Conservation (phyloP, 202 grass and related monocot genomes). For the Musa balbisiana region DNA sequence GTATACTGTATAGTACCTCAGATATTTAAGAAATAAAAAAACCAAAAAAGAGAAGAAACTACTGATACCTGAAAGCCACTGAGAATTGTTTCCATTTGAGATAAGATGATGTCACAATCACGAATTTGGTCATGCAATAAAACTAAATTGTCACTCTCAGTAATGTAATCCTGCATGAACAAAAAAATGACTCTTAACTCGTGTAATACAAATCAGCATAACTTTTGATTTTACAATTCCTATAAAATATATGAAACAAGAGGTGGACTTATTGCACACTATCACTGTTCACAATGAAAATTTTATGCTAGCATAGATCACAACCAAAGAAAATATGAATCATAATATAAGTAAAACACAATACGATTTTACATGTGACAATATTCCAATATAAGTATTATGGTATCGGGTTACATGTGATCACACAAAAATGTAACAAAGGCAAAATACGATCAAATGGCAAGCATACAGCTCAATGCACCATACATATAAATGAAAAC, state of each 20-base stretch:
- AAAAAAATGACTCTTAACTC: not conserved
- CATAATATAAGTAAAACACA: too few relatives aligned
- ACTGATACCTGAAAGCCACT: slow-evolving; percentile 83
- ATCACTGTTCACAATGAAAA: too few relatives aligned
- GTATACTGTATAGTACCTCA: not conserved
- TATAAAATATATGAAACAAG: slow-evolving; percentile 25
- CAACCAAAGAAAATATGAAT: too few relatives aligned
- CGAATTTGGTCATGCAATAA: slow-evolving; percentile 86
- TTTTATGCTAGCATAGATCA: too few relatives aligned
- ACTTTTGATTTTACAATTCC: not conserved
- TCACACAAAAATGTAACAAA: not conserved
- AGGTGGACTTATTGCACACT: too few relatives aligned
- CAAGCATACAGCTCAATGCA: too few relatives aligned
- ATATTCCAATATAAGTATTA: not conserved
- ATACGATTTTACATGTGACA: too few relatives aligned
- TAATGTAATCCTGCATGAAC: slow-evolving; percentile 81
- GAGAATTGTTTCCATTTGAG: slow-evolving; percentile 88
- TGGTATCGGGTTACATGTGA: not conserved
- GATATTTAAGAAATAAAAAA: not conserved
- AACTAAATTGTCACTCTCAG: slow-evolving; percentile 89
- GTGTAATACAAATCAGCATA: slow-evolving; percentile 1
- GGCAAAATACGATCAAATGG: not conserved
- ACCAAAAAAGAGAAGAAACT: not conserved
- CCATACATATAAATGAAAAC: too few relatives aligned
- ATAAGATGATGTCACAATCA: slow-evolving; percentile 93